Base-by-base conservation (phyloP, 352 stramenopile species). In the Peronospora destructor region DNA sequence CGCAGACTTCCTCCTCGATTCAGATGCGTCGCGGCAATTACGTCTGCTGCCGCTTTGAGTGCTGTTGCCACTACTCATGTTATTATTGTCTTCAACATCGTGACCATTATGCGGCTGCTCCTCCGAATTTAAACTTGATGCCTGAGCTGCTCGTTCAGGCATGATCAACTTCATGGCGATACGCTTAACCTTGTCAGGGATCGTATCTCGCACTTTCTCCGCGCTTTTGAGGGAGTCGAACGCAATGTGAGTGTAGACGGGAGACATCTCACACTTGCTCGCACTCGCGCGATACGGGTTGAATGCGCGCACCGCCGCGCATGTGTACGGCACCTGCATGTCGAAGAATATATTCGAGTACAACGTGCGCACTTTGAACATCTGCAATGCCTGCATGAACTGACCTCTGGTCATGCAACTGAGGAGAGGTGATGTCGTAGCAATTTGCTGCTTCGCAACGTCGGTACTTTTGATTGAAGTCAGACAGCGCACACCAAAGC, bases 291-390 rank as follows among this genome's bases (percentile, higher is more conserved):
- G 76, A 44, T 92, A 92, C 46, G 81, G 81, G 39, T 92, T 92
- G 53, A 75, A 92, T n/a, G 76, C 71, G 9, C 81, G 78, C 32
- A 92, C 74, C 5, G 78, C 64, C 0, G 70, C 79, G 39, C 74
- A 84, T 26, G 78, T 81, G 62, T 86, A 92, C n/a, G 81, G 76
- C 25, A 89, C 81, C 36, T 88, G 74, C 35, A 90, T 51, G 45
- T 92, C 81, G 39, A 82, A 85, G 55, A 89, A 92, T 16, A 92
- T 67, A 29, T 76, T 92, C 8, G 76, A 68, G 56, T 92, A 92
- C 51, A 90, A 35, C 6, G 76, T 73, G 2, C 81, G 72, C 6
- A 48, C 68, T 56, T 76, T 71, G 53, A 92, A 92, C 48, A 83
- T 49, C 32, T 76, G 64, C 35, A 90, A 60, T 33, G 78, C 81